These are phyloP conservation scores for Nidularia pulvinata DNA, from an alignment of 768 basidiomycete species.

Conservation along the genomic window DNA sequence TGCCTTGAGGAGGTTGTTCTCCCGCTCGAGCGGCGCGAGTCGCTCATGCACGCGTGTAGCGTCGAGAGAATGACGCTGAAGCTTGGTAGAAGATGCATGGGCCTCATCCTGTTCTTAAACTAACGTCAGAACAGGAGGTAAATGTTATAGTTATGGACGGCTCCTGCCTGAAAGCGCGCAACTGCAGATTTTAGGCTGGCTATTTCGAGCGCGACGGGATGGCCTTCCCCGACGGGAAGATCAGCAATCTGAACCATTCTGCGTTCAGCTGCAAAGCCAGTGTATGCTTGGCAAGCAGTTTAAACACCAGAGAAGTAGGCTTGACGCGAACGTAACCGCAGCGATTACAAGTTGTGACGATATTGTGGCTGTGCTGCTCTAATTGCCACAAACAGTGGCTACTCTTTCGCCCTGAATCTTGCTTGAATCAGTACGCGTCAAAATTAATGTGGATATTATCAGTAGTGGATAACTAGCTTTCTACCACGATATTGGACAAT, in stretches of 20 bases:
- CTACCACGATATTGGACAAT: too few species aligned
- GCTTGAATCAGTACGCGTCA: too few species aligned
- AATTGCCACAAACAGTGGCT: too few species aligned
- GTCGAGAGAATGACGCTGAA: conserved; percentile 63
- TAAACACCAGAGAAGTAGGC: too few species aligned
- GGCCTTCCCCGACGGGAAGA: background rate
- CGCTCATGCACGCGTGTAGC: conserved; percentile 46
- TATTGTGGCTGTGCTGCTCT: too few species aligned
- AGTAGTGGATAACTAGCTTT: too few species aligned
- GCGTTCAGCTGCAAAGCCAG: background rate
- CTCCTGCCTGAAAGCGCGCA: conserved; percentile 1
- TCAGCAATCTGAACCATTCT: background rate
- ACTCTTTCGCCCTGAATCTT: too few species aligned
- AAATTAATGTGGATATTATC: too few species aligned
- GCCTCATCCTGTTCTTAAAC: conserved; percentile 59
- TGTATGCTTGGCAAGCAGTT: too few species aligned
- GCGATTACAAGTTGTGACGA: too few species aligned
- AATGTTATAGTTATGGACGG: background rate
- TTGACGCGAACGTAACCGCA: too few species aligned
- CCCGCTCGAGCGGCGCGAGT: conserved; percentile 47
- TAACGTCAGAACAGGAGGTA: background rate
- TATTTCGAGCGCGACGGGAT: conserved; percentile 1
- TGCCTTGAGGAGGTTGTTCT: conserved; percentile 54
- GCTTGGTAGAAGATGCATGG: conserved; percentile 60
- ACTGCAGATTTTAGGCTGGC: conserved; percentile 3